Percentiles rank a stretch among this genome's conserved stretches.
These are phyloP conservation scores for Santalum album DNA, from an alignment of 164 flowering plant genomes.

Conservation along the genomic window DNA sequence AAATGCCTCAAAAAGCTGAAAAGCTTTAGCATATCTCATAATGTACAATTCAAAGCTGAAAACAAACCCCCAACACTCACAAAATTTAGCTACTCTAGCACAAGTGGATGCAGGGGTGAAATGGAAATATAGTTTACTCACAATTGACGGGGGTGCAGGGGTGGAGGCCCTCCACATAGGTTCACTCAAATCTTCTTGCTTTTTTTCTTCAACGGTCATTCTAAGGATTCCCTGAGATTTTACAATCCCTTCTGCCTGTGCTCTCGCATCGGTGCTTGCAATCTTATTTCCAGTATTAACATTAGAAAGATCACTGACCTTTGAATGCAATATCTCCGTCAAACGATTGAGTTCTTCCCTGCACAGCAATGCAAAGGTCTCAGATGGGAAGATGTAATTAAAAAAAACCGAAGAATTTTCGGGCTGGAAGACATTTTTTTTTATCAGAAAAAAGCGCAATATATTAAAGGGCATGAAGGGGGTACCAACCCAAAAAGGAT, in stretches of 20 bases:
- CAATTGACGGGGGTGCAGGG: slow-evolving; percentile 26
- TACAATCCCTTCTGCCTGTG: slow-evolving; percentile 14
- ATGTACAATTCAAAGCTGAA: too few species aligned
- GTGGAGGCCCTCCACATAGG: slow-evolving; percentile 19
- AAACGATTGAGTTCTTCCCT: slow-evolving; percentile 67
- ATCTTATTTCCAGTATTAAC: slow-evolving; percentile 18
- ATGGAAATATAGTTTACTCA: slow-evolving; percentile 17
- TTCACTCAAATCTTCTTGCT: slow-evolving; percentile 18
- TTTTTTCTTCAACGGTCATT: slow-evolving; percentile 14
- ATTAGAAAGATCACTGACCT: slow-evolving; percentile 31
- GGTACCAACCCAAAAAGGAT: too few species aligned
- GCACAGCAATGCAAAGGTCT: slow-evolving; percentile 9
- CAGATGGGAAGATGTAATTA: too few species aligned
- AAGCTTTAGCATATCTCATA: too few species aligned
- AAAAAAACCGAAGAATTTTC: too few species aligned
- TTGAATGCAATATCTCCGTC: slow-evolving; percentile 51
- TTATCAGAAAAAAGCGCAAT: too few species aligned
- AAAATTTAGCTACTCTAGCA: too few species aligned
- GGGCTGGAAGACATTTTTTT: too few species aligned
- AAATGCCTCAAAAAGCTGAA: too few species aligned
- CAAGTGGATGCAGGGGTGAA: too few species aligned
- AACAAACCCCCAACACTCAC: not conserved
- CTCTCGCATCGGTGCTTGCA: slow-evolving; percentile 6
- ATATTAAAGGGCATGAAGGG: too few species aligned
- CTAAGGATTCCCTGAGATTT: slow-evolving; percentile 15